phyloP scores from a whole-genome alignment of 2,329 filamentous ascomycete genomes.

The Geosmithia putterillii region DNA sequence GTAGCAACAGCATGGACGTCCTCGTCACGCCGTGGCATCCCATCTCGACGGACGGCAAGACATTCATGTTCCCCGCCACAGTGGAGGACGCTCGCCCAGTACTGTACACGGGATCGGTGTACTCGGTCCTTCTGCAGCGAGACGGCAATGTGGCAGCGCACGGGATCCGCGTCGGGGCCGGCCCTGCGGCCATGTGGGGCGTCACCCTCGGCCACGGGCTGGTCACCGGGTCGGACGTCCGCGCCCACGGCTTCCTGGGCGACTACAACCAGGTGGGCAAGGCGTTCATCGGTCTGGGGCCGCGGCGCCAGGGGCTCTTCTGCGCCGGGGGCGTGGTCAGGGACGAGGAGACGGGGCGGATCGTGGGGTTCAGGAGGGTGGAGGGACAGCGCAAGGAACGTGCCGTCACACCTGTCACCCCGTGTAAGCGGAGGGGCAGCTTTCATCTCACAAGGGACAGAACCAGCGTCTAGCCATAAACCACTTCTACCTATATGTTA shows the following conservation, averaged over 20 bases:
- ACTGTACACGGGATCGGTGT: slow-evolving; percentile 37
- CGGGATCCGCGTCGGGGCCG: slow-evolving; percentile 30
- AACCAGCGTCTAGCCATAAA: no score
- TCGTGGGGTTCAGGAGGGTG: not conserved
- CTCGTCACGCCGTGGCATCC: slow-evolving; percentile 51
- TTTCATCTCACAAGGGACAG: not conserved
- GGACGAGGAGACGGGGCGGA: slow-evolving; percentile 18
- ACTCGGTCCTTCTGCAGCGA: slow-evolving; percentile 42
- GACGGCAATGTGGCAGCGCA: slow-evolving; percentile 31
- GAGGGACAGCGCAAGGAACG: not conserved
- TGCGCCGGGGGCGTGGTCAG: slow-evolving; percentile 29
- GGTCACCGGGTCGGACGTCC: slow-evolving; percentile 15
- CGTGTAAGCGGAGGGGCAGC: not conserved
- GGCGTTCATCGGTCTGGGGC: slow-evolving; percentile 21
- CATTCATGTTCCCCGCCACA: slow-evolving; percentile 35
- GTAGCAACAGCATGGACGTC: no score
- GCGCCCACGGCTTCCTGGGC: slow-evolving; percentile 43
- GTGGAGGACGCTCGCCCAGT: slow-evolving; percentile 15
- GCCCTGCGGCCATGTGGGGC: slow-evolving; percentile 24
- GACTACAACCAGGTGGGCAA: slow-evolving; percentile 29
- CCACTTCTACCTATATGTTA: no score
- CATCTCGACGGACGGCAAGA: slow-evolving; percentile 21
- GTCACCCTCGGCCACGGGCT: slow-evolving; percentile 49
- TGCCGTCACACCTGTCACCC: not conserved
- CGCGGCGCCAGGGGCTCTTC: slow-evolving; percentile 25